Evolutionary conservation across 176 grass and related monocot species (phyloP), one percentile per base, ranked within the genome.

Genomic region (Tuctoria greenei): DNA sequence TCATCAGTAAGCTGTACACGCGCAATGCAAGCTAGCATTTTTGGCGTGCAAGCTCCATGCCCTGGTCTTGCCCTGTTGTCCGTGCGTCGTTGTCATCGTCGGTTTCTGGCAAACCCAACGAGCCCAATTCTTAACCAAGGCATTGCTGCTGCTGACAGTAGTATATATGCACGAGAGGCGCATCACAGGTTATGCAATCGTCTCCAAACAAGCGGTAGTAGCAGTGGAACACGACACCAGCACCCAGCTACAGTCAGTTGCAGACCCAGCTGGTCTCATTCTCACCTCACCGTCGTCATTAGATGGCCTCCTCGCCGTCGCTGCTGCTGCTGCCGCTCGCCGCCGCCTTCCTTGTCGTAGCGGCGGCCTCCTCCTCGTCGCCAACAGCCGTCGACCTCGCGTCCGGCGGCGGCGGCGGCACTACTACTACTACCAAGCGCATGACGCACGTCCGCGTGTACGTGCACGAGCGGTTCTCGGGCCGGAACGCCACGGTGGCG

Each of bases 381-480:
- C 7, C 35, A 4, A 2, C 73, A 13, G 27, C 81, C 41, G 71
- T 20, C n/a, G n/a, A n/a, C 1, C 20, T 59, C 51, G 64, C 64
- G 9, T 8, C 40, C 4, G 17, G 24, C 55, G 25, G 60, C 31
- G n/a, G 49, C 4, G n/a, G n/a, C n/a, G n/a, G n/a, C n/a, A n/a
- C n/a, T n/a, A n/a, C n/a, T n/a, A n/a, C n/a, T n/a, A n/a, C n/a
- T n/a, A 20, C 7, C n/a, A 40, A 24, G 36, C 45, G 49, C 9
- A n/a, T n/a, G n/a, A 61, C 61, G 28, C 83, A 21, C 75, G 55
- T 85, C 67, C 76, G 61, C 18, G 26, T 85, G 25, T 85, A 79
- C 61, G 62, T 74, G 68, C 83, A 79, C 75, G 83, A 85, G 68
- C 42, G 14, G 7, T 72, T 66, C 67, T 12, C 61, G 3, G 75